Conservation (phyloP, 2,329 filamentous ascomycete species). For the Xylariaceae sp. region DNA sequence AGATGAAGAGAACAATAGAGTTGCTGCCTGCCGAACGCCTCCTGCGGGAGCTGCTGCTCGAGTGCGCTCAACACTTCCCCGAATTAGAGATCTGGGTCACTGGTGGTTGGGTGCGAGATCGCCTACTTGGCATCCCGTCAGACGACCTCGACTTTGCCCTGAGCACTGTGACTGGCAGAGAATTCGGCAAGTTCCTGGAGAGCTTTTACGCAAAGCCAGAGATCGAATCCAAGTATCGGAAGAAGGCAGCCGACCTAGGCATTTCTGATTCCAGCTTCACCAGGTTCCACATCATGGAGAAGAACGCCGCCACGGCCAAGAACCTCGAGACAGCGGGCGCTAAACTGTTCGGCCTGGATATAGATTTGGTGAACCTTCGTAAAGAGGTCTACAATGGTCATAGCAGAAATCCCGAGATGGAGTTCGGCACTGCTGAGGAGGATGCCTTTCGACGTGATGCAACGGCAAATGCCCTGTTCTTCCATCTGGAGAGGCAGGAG, state of each 20-base stretch:
- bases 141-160: slow-evolving; percentile 4
- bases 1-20: slow-evolving; percentile 1
- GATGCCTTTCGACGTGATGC: slow-evolving; percentile 7
- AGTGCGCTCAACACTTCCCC: slow-evolving; percentile 3
- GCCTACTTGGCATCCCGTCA: slow-evolving; percentile 5
- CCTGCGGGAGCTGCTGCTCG: slow-evolving; percentile 4
- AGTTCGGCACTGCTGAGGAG: slow-evolving; percentile 4
- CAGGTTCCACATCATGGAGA: slow-evolving; percentile 3
- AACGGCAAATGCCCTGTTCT: slow-evolving; percentile 5
- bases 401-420: slow-evolving; percentile 4
- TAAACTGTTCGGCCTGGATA: slow-evolving; percentile 4
- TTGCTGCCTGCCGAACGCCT: slow-evolving; percentile 3
- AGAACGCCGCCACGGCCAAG: slow-evolving; percentile 3
- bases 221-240: slow-evolving; percentile 2
- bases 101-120: slow-evolving; percentile 5
- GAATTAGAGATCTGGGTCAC: slow-evolving; percentile 5
- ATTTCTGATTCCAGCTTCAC: slow-evolving; percentile 4
- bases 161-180: slow-evolving; percentile 3
- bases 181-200: slow-evolving; percentile 5
- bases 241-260: slow-evolving; percentile 2
- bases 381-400: slow-evolving; percentile 4
- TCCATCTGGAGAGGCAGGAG: slow-evolving; percentile 3
- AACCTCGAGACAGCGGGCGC: slow-evolving; percentile 5
- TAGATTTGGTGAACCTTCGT: slow-evolving; percentile 5
- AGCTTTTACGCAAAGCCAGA: slow-evolving; percentile 2